Base-by-base conservation (phyloP, 371 early-diverging fungal species). In the Chytridium lagenaria region DNA sequence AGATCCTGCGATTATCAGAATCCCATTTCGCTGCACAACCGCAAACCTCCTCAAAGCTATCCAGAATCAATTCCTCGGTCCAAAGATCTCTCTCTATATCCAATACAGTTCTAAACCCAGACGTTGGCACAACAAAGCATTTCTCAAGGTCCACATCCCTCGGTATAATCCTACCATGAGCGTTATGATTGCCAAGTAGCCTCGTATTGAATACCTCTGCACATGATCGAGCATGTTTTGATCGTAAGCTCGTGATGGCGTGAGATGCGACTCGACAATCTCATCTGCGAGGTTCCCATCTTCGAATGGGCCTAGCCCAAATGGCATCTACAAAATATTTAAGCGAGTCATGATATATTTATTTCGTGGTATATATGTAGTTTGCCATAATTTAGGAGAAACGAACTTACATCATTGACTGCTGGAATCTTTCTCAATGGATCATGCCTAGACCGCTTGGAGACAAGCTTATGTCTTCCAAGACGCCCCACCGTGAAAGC, bases 21-120 rank as follows among this genome's bases (percentile, higher is more conserved):
- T 36, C 39, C 5, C 55, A 5, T 55, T 67, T 36, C 15, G 31
- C 1, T 31, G 7, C 10, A 19, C 22, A n/a, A 0, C 22, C 12
- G 10, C 22, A 34, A 28, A 80, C 77, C 75, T 79, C 80, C 15
- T 66, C 64, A 39, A 61, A 75, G 10, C 50, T 50, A 37, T 44
- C 68, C 28, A 77, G 63, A 30, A 74, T 70, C 10, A 80, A 33
- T 23, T 77, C 72, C 16, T 68, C 28, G 19, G 77, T 72, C 39
- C 65, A 23, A 1, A 68, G 59, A 64, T 69, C 52, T 15, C 77
- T 57, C 7, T 63, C 16, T 2, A 67, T 50, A 15, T 50, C 37
- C 26, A 71, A 59, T 19, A 28, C 38, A 3, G 70, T 65, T n/a
- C 70, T 39, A 5, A 69, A 63, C 15, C 49, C 51, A 5, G 74